Evolutionary conservation across 768 basidiomycete species (phyloP), one percentile per base, ranked within the genome.

Genomic region (Naganishia onofrii): DNA sequence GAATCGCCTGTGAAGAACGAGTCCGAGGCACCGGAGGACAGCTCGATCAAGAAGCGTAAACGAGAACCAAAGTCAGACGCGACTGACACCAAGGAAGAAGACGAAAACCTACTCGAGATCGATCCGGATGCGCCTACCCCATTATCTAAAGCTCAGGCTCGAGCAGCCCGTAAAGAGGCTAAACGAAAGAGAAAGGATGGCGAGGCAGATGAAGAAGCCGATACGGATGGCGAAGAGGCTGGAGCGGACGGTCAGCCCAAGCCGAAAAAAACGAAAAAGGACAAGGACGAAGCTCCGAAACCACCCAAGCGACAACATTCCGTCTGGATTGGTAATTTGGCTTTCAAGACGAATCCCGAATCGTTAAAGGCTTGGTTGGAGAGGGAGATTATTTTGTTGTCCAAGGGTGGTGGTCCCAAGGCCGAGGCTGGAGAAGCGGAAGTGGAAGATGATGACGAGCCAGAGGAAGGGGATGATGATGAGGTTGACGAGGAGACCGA

Each of bases 271-370:
- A n/a, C 58, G 34, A 42, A 36, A 34, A 36, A 36, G 42, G 58
- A 54, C 28, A 44, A 69, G 42, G 57, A 38, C 10, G 46, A 26
- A 10, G 26, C 72, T 76, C 56, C 77, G 79, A 17, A 67, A 44
- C 55, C 48, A 21, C 71, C 71, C 17, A 88, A 88, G 79, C 87
- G 89, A 29, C 87, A 91, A 80, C 88, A 94, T 78, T 94, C 92
- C 5, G 85, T 97, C 56, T 98, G 95, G 95, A 90, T 97, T 34
- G 95, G 95, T 51, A 98, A 98, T 81, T 78, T 98, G 79, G 85
- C 90, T 7, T 98, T 90, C 85, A 90, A 89, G 81, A 97, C 95
- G 64, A 90, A 89, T 0, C 83, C 85, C 68, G 87, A 89, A 13
- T 83, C 88, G n/a, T 82, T 98, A 36, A 85, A 84, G 48, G 72